Conservation (phyloP, 1,284 basidiomycete species). For the Hymenochaete sp. region DNA sequence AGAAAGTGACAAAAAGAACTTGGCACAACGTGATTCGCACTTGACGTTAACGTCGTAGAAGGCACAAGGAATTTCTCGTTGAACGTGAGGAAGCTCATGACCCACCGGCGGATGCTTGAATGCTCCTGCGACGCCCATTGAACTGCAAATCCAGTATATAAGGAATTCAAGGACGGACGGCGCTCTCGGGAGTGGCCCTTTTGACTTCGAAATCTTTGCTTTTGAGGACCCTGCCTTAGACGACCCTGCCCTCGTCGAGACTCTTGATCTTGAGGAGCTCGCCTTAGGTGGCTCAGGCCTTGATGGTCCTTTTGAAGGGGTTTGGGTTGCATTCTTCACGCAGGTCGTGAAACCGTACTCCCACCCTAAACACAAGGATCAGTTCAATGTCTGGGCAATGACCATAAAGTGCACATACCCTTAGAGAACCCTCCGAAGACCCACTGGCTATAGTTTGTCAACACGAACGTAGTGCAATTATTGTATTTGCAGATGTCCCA, state of each 20-base stretch:
- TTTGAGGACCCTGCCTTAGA: no score
- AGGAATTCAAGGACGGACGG: slow-evolving; percentile 25
- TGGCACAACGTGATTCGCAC: slow-evolving; percentile 26
- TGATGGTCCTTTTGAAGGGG: not conserved
- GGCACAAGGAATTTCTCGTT: slow-evolving; percentile 31
- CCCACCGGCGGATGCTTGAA: slow-evolving; percentile 25
- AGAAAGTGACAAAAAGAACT: slow-evolving; percentile 28
- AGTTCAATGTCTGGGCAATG: not conserved
- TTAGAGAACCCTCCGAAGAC: slow-evolving; percentile 59
- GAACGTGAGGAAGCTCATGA: slow-evolving; percentile 20
- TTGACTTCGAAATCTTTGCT: not conserved
- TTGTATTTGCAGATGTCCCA: slow-evolving; percentile 53
- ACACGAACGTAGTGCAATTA: slow-evolving; percentile 52
- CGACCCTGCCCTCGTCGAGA: no score
- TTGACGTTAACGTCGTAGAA: slow-evolving; percentile 34
- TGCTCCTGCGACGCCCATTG: slow-evolving; percentile 18
- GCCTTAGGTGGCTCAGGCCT: no score
- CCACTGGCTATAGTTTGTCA: slow-evolving; percentile 64
- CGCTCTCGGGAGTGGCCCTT: slow-evolving; percentile 12
- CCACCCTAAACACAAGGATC: slow-evolving; percentile 10
- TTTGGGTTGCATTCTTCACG: slow-evolving; percentile 1
- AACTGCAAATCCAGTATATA: slow-evolving; percentile 26
- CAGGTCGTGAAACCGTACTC: slow-evolving; percentile 12
- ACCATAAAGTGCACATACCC: slow-evolving; percentile 31
- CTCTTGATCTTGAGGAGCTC: no score